Conservation (phyloP, 768 basidiomycete genomes). For the Guyanaporus albipodus region DNA sequence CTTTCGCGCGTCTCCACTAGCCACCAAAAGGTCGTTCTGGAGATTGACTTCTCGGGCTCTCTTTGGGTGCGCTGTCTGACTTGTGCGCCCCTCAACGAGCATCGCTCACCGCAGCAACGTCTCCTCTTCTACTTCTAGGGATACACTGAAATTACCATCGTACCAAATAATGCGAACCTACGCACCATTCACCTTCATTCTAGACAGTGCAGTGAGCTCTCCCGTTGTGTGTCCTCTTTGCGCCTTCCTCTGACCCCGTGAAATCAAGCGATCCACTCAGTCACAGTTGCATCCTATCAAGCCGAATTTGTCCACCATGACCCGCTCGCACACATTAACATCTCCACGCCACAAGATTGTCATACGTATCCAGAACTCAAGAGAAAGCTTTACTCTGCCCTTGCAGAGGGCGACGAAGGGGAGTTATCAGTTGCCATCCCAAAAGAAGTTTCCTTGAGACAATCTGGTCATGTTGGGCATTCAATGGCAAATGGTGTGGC, state of each 20-base stretch:
- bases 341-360: slow-evolving; percentile 70
- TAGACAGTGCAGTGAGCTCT: slow-evolving; percentile 74
- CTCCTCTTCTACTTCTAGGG: slow-evolving; percentile 47
- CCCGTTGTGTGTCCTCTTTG: background rate
- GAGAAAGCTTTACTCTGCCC: slow-evolving; percentile 84
- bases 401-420: slow-evolving; percentile 90
- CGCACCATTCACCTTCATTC: slow-evolving; percentile 85
- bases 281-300: slow-evolving; percentile 65
- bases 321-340: slow-evolving; percentile 60
- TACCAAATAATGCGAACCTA: slow-evolving; percentile 76
- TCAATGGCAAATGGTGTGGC: slow-evolving; percentile 37
- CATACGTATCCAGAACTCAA: slow-evolving; percentile 92
- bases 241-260: slow-evolving; percentile 23
- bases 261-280: slow-evolving; percentile 59
- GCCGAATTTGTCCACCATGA: slow-evolving; percentile 81
- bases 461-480: slow-evolving; percentile 45
- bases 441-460: slow-evolving; percentile 61
- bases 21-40: slow-evolving; percentile 93
- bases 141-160: slow-evolving; percentile 88
- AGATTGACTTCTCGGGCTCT: slow-evolving; percentile 87
- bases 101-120: slow-evolving; percentile 20
- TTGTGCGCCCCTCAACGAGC: slow-evolving; percentile 15
- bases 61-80: slow-evolving; percentile 61
- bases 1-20: slow-evolving; percentile 64
- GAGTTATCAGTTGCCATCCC: slow-evolving; percentile 90